Evolutionary conservation across 495 filamentous ascomycete species (phyloP).

Genomic region (Corynascus novoguineensis): DNA sequence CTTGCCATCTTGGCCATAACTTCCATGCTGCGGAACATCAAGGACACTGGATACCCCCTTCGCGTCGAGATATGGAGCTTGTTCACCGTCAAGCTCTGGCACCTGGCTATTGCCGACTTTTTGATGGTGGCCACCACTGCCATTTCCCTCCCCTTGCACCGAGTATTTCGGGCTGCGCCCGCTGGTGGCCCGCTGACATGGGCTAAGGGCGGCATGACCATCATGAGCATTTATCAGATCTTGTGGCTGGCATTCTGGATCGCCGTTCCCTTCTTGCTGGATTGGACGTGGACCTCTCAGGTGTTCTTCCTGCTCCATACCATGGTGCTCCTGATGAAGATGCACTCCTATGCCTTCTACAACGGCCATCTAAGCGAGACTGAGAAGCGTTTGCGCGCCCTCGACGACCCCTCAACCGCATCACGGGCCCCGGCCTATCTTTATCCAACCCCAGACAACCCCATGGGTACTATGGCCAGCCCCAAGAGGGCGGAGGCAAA

Average conservation of each 20-base stretch:
- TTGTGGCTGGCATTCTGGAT: constrained; percentile 81
- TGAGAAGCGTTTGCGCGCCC: constrained; percentile 65
- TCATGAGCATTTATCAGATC: constrained; percentile 78
- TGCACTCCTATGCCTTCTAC: constrained; percentile 97
- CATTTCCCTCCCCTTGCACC: constrained; percentile 68
- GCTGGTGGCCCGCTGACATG: constrained; percentile 59
- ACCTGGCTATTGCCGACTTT: constrained; percentile 75
- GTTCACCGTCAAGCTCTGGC: constrained; percentile 81
- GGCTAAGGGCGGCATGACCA: constrained; percentile 64
- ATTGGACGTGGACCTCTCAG: constrained; percentile 90
- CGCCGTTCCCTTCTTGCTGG: constrained; percentile 77
- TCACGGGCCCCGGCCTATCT: constrained; percentile 63
- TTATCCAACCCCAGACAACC: constrained; percentile 64
- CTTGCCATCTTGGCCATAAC: constrained; percentile 96
- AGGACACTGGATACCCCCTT: constrained; percentile 85
- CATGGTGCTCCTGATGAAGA: constrained; percentile 91
- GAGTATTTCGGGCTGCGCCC: constrained; percentile 50
- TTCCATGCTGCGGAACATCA: constrained; percentile 82
- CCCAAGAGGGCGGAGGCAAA: constrained; percentile 35
- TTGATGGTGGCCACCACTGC: constrained; percentile 75
- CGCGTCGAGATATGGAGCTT: constrained; percentile 78
- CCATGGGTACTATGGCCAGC: constrained; percentile 37
- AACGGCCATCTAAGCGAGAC: constrained; percentile 91
- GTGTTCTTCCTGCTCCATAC: constrained; percentile 92
- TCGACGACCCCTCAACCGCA: constrained; percentile 70